Base-by-base conservation (phyloP, 1,284 basidiomycete genomes). In the Apiotrichum montevideense region DNA sequence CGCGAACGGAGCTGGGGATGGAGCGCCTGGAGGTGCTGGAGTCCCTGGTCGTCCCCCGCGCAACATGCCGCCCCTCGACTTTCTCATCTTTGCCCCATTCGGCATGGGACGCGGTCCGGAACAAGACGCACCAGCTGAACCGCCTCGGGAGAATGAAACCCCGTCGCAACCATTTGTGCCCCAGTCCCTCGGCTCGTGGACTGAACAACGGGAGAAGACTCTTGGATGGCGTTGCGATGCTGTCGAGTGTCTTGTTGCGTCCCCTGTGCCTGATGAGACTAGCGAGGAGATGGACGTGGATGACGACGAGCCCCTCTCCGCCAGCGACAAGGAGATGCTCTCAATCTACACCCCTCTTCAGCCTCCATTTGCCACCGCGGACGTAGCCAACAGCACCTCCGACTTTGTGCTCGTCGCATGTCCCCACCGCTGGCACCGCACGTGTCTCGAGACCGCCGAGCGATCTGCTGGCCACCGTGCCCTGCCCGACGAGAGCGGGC, bases 191-290 rank as follows among this genome's bases (percentile, higher is more conserved):
- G 66, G 68, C 37, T 61, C 53, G 42, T 74, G 72, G 72, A 67
- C 69, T 1, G 54, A 57, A 41, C 64, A 66, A 37, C 61, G 66
- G 11, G 72, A 74, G 55, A 66, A 63, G 54, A 56, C 54, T 4
- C 59, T 74, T 4, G 72, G 72, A 14, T 73, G 71, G 71, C 62
- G 71, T 32, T 74, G 72, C 51, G 71, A 74, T 56, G 69, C 67
- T 1, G 58, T 65, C 21, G 67, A 67, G 52, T 74, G 72, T 55
- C 54, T 57, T 3, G 52, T 67, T 11, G 69, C 67, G 0, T 67
- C 67, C 1, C 53, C 64, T 0, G 52, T 58, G 2, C 52, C 59
- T 1, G 65, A 60, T 32, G 61, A 60, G 50, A 51, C 55, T 14
- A 57, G 63, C 13, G 57, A 58, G 29, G 51, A 55, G 40, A 58